Evolutionary conservation across 2,329 filamentous ascomycete species (phyloP), one percentile per base, ranked within the genome.

Genomic region (Exophiala alcalophila): DNA sequence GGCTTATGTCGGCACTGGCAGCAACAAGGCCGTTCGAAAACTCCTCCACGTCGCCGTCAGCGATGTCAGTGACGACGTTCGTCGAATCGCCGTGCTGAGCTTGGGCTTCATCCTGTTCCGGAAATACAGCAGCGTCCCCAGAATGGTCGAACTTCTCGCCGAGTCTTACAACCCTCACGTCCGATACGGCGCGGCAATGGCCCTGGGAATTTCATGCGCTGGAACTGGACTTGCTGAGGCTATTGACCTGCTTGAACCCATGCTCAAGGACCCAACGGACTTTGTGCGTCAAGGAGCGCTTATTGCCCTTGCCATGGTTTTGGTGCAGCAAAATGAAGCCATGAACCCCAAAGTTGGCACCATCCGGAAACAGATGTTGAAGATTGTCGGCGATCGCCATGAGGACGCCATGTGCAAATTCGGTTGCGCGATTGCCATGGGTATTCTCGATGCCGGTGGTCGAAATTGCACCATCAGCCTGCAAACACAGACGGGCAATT

Each of bases 401-500:
- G 92, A 98, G 65, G 92, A 98, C 71, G 92, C 92, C 47, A 97
- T 98, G 91, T 94, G 92, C 62, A 98, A 98, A 66, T 98, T 98
- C 54, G 92, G 92, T 58, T 91, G 88, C 56, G 87, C 92, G 31
- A 77, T 98, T 18, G 92, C 92, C 7, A 76, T 98, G 12, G 92
- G 92, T 59, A 97, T 98, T 64, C 95, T 98, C 49, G 92, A 98
- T 67, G 92, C 92, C 49, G 92, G 94, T 63, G 92, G 92, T 35
- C 86, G 94, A 49, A 98, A 98, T 71, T 98, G 92, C 75, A 96
- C 92, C 12, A 97, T 98, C 57, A 91, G 91, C 20, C 77, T 98
- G 26, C 92, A 98, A 66, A 98, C 92, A 1, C 92, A 95, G 68
- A 96, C 91, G 0, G 94, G 94, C 53, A 98, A 96, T 63, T 80